Evolutionary conservation across 257 asterid species (phyloP), one percentile per base, ranked within the genome.

Genomic region (Solanum sejunctum): DNA sequence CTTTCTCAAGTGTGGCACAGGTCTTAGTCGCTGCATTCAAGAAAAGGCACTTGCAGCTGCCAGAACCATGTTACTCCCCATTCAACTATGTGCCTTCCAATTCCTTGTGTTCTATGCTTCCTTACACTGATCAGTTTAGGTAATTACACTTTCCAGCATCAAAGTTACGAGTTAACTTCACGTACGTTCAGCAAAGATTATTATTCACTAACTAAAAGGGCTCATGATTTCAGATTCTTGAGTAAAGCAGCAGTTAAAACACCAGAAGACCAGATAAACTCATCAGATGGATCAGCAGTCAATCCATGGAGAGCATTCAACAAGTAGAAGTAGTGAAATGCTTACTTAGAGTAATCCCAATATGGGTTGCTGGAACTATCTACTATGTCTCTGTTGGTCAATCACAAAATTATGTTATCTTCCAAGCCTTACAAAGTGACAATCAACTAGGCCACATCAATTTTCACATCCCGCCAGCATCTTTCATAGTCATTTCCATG

Each of bases 251-350:
- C 91, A 45, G 86, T 85, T 61, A 87, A 81, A 82, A 84, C 85
- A 7, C 13, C 78, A 10, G 87, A 84, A 7, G 91, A 89, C 36
- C 15, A 83, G 6, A 43, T 87, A 41, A 86, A 87, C 82, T 77
- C 82, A 8, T 2, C 81, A 4, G 89, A 89, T 56, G 91, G 91
- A 52, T 84, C 87, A 21, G 85, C 88, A 16, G 84, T 13, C 18
- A 80, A 89, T 87, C 87, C 88, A 11, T 84, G 89, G 90, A 80
- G 85, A 85, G 87, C 43, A 52, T 87, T n/a, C 91, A 89, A 17
- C 89, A 89, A 77, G 89, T 87, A 72, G 91, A 89, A 69, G 88
- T 82, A 75, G 80, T 87, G 57, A 89, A 89, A 86, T 89, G 90
- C 57, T 77, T 89, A 13, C 6, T 86, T 13, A 84, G 86, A 69